Conservation (phyloP, 768 basidiomycete genomes). For the Phallus indusiatus region DNA sequence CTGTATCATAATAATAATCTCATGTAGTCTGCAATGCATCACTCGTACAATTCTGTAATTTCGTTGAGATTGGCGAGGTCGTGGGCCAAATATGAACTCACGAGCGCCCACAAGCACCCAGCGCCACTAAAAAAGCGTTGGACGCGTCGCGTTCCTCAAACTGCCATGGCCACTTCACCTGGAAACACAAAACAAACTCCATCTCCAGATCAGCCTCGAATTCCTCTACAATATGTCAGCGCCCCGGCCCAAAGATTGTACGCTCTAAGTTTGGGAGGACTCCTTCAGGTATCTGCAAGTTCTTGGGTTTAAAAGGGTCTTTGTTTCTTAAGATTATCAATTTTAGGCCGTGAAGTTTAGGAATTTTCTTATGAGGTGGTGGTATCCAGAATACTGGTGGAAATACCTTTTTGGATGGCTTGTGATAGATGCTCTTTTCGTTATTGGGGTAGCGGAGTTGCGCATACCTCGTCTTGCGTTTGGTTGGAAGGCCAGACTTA, state of each 20-base stretch:
- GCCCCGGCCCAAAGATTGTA: slow-evolving; percentile 75
- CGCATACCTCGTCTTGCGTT: slow-evolving; percentile 28
- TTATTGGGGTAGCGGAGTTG: slow-evolving; percentile 22
- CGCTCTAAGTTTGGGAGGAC: slow-evolving; percentile 60
- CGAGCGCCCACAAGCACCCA: neutral
- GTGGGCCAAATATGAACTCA: neutral
- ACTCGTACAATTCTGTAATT: too few species aligned
- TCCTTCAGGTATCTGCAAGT: slow-evolving; percentile 52
- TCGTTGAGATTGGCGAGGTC: too few species aligned
- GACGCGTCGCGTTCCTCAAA: slow-evolving; percentile 1
- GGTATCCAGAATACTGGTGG: slow-evolving; percentile 33
- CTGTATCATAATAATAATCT: too few species aligned
- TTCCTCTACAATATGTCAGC: slow-evolving; percentile 67
- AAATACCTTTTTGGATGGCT: slow-evolving; percentile 57
- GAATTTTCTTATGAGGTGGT: slow-evolving; percentile 37
- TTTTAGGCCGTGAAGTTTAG: slow-evolving; percentile 68
- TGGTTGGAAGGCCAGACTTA: slow-evolving; percentile 15
- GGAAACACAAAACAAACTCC: neutral
- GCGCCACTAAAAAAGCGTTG: neutral
- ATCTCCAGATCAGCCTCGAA: slow-evolving; percentile 33
- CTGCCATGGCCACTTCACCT: neutral
- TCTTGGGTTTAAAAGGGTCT: slow-evolving; percentile 8
- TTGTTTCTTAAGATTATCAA: slow-evolving; percentile 3
- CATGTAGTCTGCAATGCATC: too few species aligned
- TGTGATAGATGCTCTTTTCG: slow-evolving; percentile 17